A percentile compares a stretch with the other conserved stretches of the same genome.
Evolutionary conservation across 2,329 filamentous ascomycete genomes (phyloP).

Genomic region (Neonectria magnoliae): DNA sequence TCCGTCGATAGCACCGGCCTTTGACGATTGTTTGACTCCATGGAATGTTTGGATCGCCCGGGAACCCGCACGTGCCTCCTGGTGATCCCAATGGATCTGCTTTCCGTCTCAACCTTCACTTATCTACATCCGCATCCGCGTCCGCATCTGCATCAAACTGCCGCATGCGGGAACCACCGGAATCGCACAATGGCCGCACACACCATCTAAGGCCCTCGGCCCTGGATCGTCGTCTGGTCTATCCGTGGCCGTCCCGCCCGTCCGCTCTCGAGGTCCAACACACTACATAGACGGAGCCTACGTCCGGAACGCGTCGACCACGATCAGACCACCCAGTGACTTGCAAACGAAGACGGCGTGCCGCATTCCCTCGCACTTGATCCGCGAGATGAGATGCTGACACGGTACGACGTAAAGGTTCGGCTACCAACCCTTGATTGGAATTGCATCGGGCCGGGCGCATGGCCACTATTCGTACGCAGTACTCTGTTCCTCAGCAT

Average conservation of each 20-base stretch:
- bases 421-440: not conserved
- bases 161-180: slow-evolving; percentile 4
- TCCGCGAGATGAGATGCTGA: not conserved
- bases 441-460: not conserved
- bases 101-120: not conserved
- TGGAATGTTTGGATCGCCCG: no score
- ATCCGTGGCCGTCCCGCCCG: not conserved
- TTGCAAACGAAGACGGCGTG: not conserved
- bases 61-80: not conserved
- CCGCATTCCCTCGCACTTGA: not conserved
- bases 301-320: not conserved
- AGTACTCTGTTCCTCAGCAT: not conserved
- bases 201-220: not conserved
- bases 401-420: not conserved
- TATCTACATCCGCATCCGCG: not conserved
- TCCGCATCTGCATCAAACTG: not conserved
- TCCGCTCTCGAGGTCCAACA: not conserved
- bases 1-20: not conserved
- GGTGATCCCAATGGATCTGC: not conserved
- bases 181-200: not conserved
- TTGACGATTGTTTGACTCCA: not conserved
- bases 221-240: slow-evolving; percentile 7
- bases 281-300: not conserved
- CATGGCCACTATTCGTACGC: not conserved
- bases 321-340: not conserved